Base-by-base conservation (phyloP, 345 rosid genomes). In the Eucalyptus pauciflora region DNA sequence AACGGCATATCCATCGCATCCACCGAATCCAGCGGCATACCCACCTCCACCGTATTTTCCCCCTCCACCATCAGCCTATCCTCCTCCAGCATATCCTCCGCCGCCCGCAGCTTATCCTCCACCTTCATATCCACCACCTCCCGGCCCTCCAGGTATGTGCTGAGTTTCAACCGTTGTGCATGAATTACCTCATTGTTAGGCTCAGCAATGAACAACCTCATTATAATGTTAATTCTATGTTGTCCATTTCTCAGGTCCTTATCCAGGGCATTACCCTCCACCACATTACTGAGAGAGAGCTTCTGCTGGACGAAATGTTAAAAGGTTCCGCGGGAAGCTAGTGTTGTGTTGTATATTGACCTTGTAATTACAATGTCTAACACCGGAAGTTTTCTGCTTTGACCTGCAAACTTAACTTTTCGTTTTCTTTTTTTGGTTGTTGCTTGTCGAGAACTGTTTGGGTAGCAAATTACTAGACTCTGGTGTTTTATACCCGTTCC, bases 231-330 rank as follows among this genome's bases (percentile, higher is more conserved):
- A 24, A 85, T 33, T 86, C 71, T 41, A 7, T 45, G 86, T 20
- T 76, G 62, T 54, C 86, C 86, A 86, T 52, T 62, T 54, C 86
- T 81, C 93, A 95, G 97, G 94, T 91, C 95, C 94, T 87, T 95
- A 89, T 80, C 94, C 93, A 29, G 97, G 97, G 79, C 89, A 62
- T 33, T 94, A 92, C 92, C 97, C 96, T 31, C 97, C 96, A 3
- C 96, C 92, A 62, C 96, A 94, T 0, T 94, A 96, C 93, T 94
- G 88, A 91, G 88, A 85, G 46, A 52, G 25, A 89, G 83, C 89
- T 33, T 69, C 81, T 69, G 81, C 81, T 17, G 41, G 14, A 71
- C 41, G 81, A 71, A 8, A 71, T 10, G 81, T 33, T 10, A 5
- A 17, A 17, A 71, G 25, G 4, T 5, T 71, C 13, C 13, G 4